Evolutionary conservation across 306 rosid genomes (phyloP).

Genomic region (Malus asiatica): DNA sequence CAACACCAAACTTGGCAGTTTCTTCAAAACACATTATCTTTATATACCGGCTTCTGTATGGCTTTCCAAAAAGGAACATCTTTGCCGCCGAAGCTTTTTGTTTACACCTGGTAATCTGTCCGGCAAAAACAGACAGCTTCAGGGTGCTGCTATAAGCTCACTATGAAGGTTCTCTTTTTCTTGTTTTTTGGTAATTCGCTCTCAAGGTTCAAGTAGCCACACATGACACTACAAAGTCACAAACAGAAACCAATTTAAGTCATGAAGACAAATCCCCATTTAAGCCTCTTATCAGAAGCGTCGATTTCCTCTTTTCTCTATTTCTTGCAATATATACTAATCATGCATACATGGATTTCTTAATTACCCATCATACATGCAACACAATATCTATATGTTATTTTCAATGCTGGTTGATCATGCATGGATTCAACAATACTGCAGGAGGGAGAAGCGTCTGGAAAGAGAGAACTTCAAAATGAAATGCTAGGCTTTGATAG

Average conservation of each 20-base stretch:
- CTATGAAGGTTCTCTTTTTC: constrained; percentile 24
- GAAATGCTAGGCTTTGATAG: neutral
- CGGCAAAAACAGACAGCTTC: constrained; percentile 40
- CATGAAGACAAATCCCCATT: neutral
- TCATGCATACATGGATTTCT: neutral
- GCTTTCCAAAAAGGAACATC: constrained; percentile 23
- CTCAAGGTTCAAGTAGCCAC: constrained; percentile 37
- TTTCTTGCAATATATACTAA: neutral
- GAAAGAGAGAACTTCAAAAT: neutral
- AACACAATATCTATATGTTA: neutral
- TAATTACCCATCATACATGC: neutral
- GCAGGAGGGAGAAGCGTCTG: neutral
- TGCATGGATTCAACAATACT: neutral
- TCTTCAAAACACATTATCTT: constrained; percentile 19
- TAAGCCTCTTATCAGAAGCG: neutral
- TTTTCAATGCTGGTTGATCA: neutral
- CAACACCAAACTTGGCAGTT: constrained; percentile 25
- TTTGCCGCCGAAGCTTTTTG: constrained; percentile 28
- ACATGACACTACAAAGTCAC: constrained; percentile 39
- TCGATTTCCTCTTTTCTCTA: neutral
- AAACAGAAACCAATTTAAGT: neutral
- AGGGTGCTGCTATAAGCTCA: constrained; percentile 37
- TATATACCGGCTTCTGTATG: constrained; percentile 5
- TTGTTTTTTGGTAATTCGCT: constrained; percentile 6
- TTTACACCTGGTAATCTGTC: constrained; percentile 37